phyloP scores from a whole-genome alignment of 2,329 filamentous ascomycete genomes.

The Calonectria ilicicola region DNA sequence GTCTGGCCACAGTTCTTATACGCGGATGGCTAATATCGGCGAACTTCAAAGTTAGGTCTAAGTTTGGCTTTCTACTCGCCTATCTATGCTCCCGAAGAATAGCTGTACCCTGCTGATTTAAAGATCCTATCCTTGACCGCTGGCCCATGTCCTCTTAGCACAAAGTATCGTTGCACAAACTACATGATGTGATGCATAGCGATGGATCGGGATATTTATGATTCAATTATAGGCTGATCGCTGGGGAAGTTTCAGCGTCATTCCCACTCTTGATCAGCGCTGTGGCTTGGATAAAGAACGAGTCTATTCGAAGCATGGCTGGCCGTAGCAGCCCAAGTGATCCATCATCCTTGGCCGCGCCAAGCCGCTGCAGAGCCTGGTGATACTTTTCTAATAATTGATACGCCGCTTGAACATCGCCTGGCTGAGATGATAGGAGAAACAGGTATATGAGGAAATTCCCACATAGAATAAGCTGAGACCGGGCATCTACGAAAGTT shows the following conservation, averaged over 20 bases:
- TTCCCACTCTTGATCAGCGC: slow-evolving; percentile 40
- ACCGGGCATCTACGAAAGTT: slow-evolving; percentile 47
- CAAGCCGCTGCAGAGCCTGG: slow-evolving; percentile 49
- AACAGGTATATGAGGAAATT: slow-evolving; percentile 64
- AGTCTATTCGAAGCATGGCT: slow-evolving; percentile 52
- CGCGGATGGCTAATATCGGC: background rate
- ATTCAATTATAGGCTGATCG: background rate
- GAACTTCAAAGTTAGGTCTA: background rate
- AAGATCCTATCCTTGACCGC: background rate
- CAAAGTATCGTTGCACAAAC: background rate
- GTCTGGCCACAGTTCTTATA: background rate
- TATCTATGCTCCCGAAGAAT: background rate
- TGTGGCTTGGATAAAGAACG: slow-evolving; percentile 53
- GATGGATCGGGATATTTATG: background rate
- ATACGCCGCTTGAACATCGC: slow-evolving; percentile 50
- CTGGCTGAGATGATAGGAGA: slow-evolving; percentile 52
- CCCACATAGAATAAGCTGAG: slow-evolving; percentile 59
- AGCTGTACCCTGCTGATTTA: background rate
- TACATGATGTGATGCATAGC: background rate
- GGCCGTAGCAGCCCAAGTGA: slow-evolving; percentile 50
- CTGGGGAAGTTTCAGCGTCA: slow-evolving; percentile 3
- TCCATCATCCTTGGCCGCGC: slow-evolving; percentile 44
- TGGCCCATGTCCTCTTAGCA: background rate
- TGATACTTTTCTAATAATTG: slow-evolving; percentile 53
- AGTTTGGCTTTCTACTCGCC: background rate